These are phyloP conservation scores for Halophytophthora polymorphica DNA, from an alignment of 352 stramenopile genomes.

Conservation along the genomic window DNA sequence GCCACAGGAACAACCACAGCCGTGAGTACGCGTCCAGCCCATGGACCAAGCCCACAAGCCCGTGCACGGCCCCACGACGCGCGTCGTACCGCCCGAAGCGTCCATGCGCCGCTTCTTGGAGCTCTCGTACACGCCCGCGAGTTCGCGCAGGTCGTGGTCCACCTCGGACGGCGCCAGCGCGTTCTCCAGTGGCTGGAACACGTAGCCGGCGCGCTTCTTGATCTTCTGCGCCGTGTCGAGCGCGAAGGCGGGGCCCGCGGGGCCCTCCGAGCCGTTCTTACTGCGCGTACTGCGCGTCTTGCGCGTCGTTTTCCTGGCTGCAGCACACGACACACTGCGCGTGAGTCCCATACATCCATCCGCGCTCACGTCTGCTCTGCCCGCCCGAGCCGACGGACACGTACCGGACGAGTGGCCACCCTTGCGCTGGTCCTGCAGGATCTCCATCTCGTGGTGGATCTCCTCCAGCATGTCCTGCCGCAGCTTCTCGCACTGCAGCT, in stretches of 20 bases:
- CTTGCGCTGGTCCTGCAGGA: conserved; percentile 72
- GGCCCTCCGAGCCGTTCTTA: conserved; percentile 40
- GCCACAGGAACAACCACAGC: conserved; percentile 9
- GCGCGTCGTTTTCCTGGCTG: conserved; percentile 65
- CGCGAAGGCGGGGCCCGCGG: conserved; percentile 10
- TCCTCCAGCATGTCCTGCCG: conserved; percentile 84
- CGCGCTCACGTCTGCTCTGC: background rate
- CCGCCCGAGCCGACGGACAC: background rate
- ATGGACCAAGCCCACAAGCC: conserved; percentile 5
- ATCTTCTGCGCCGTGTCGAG: conserved; percentile 65
- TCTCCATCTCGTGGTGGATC: conserved; percentile 85
- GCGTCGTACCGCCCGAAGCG: conserved; percentile 30
- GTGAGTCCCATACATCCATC: background rate
- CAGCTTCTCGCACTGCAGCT: conserved; percentile 73
- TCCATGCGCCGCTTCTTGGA: conserved; percentile 73
- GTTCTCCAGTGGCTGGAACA: conserved; percentile 75
- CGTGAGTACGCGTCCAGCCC: conserved; percentile 13
- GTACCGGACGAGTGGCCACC: conserved; percentile 44
- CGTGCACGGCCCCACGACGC: too few relatives aligned
- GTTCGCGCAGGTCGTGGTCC: conserved; percentile 65
- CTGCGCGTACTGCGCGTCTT: conserved; percentile 73
- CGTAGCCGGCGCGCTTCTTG: conserved; percentile 62
- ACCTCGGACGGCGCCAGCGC: conserved; percentile 67
- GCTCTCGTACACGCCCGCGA: conserved; percentile 41
- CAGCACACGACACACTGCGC: background rate